Evolutionary conservation across 441 rosid genomes (phyloP), one percentile per base, ranked within the genome.

Genomic region (Brassica hybrid): DNA sequence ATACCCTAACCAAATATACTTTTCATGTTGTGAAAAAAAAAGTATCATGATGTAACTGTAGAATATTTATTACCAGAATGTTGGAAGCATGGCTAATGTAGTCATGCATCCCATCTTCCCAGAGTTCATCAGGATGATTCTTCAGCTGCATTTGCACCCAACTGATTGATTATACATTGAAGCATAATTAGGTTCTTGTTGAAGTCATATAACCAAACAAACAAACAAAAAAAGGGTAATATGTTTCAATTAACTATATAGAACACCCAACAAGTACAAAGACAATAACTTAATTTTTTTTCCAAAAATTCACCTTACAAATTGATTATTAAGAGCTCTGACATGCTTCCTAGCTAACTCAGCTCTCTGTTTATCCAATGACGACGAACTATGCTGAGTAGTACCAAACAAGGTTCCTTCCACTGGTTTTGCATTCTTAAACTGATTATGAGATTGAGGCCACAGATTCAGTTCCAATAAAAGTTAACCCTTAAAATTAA

Each of bases 61-160:
- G 68, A 45, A 43, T 56, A 43, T 30, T 30, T 34, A 34, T 61
- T 88, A 95, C 98, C 96, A 84, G 81, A 68, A 91, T 88, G 65
- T 84, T 78, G 50, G 97, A 90, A 34, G 97, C 85, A 87, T 93
- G 96, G 82, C 85, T 77, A 74, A 88, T 83, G 83, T 95, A 95
- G 77, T 91, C 97, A 41, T 70, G 83, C 80, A 88, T 81, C 38
- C 97, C 99, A 86, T 93, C 97, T 81, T 93, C 95, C 98, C 99
- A 93, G 69, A 95, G 95, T 87, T 93, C 99, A 85, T 95, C 94
- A 41, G 98, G 97, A 69, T 92, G 97, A 79, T 91, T 86, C 89
- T 89, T 95, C 72, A 95, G 82, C 84, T 95, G 97, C 54, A 82
- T 71, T 81, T 95, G 98, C 84, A 93, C 96, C 97, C 98, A 95